Base-by-base conservation (phyloP, 768 basidiomycete species). In the Collybia sordida region DNA sequence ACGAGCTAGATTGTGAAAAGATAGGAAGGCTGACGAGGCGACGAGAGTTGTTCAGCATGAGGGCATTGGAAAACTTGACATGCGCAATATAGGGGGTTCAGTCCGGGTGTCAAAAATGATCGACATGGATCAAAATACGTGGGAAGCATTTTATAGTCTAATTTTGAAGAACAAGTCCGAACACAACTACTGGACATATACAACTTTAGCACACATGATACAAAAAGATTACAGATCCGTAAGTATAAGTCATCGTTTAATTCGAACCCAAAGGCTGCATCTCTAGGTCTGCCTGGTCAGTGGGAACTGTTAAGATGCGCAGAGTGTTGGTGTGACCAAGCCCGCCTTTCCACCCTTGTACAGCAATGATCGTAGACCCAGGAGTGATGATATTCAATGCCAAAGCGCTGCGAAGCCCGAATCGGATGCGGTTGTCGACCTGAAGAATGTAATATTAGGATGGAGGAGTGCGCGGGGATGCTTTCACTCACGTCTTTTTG, bases 341-440 rank as follows among this genome's bases (percentile, higher is more conserved):
- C 51, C 97, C 97, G 38, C 94, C 92, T 74, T 94, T 96, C 96
- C 96, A 99, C n/a, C 97, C 97, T 70, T 98, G 97, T 4, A 99
- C 89, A 42, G 96, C 96, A 55, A 98, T 78, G 62, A 99, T 81
- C 21, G 94, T 92, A 46, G 85, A 85, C 47, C 93, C 91, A 31
- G 92, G 84, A 62, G 85, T 83, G 75, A 98, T 86, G 65, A 99
- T 81, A 56, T 90, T 88, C 69, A 99, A 71, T 15, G 73, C 79
- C 39, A 98, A 76, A 3, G 91, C 97, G 64, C 77, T 86, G 64
- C 84, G 80, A 69, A 98, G 79, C 51, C 95, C 93, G 61, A 85
- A 95, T 52, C 92, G 85, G 64, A 90, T 88, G 56, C 90, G 90
- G 68, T 92, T 92, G 72, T 93, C 90, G 52, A 91, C 88, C 88